Percentiles rank a stretch among this genome's conserved stretches.
These are phyloP conservation scores for Saccharomycopsis capsularis DNA, from an alignment of 805 yeast genomes.

Conservation along the genomic window DNA sequence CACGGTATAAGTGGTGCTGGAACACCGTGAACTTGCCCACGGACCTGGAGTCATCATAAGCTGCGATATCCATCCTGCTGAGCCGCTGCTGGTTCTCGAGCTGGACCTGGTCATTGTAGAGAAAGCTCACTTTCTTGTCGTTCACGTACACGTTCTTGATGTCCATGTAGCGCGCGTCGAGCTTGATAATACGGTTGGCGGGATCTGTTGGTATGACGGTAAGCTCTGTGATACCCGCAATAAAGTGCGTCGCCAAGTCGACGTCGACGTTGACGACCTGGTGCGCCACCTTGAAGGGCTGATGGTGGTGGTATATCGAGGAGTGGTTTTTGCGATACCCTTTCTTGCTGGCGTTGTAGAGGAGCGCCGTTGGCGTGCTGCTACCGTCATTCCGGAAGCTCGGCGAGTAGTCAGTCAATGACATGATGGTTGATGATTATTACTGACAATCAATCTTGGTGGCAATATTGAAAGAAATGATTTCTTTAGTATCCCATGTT, in stretches of 20 bases:
- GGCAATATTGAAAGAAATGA: no score
- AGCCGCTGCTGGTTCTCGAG: slow-evolving; percentile 32
- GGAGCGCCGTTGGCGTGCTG: neutral
- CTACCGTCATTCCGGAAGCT: neutral
- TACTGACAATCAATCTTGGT: no score
- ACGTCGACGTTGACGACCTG: slow-evolving; percentile 78
- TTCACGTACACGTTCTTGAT: slow-evolving; percentile 62
- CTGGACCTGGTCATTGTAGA: slow-evolving; percentile 47
- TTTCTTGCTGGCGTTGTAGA: neutral
- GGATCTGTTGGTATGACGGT: slow-evolving; percentile 68
- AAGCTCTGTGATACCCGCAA: slow-evolving; percentile 75
- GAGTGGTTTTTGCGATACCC: neutral
- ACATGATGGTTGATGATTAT: no score
- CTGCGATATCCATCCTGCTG: slow-evolving; percentile 22
- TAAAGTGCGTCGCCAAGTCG: slow-evolving; percentile 52
- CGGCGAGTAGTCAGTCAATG: neutral
- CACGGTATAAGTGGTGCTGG: slow-evolving; percentile 34
- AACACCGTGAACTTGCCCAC: neutral
- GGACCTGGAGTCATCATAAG: neutral
- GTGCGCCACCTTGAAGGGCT: slow-evolving; percentile 68
- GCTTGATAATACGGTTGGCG: slow-evolving; percentile 47
- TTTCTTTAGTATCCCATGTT: no score
- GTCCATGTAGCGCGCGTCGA: slow-evolving; percentile 75
- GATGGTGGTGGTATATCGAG: slow-evolving; percentile 25
- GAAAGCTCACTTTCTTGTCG: slow-evolving; percentile 47